Evolutionary conservation across 1,284 basidiomycete genomes (phyloP), one percentile per base, ranked within the genome.

Genomic region (Tylopilus sp.): DNA sequence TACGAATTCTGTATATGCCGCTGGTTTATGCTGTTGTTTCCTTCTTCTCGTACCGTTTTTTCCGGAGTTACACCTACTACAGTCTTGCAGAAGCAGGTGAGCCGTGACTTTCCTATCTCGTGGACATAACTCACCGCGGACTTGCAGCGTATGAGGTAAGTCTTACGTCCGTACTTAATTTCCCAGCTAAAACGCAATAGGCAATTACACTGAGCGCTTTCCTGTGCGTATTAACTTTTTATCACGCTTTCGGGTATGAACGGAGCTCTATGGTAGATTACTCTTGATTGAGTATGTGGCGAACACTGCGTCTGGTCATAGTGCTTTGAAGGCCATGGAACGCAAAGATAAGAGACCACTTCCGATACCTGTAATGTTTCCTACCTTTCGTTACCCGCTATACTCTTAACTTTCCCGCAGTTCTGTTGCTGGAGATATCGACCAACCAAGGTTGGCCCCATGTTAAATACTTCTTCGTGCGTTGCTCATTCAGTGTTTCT

Each of bases 251-350:
- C n/a, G n/a, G n/a, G n/a, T n/a, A n/a, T n/a, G n/a, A n/a, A n/a
- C n/a, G n/a, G n/a, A n/a, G n/a, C n/a, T n/a, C n/a, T n/a, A 27
- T 70, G 52, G 25, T 67, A 93, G 92, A 64, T 83, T 96, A 37
- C 85, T 97, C 8, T 83, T 96, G 65, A 91, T 96, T 54, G 93
- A 95, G 77, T 95, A 89, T 78, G 93, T 96, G 3, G 92, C 93
- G 17, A 83, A 85, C 14, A 91, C 89, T 1, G 88, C 89, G 3
- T 71, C 82, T 1, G 89, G 82, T 31, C 88, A 91, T 73, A 84
- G 83, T 52, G 87, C 92, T 42, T 81, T 88, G 71, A 85, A 84
- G 61, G 92, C 92, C 1, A 85, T 97, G 7, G 84, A 84, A 14
- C 84, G 91, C 34, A 96, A 96, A 78, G 92, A 95, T 75, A 96